Evolutionary conservation across 768 basidiomycete genomes (phyloP).

Genomic region (Tricholomella constricta): DNA sequence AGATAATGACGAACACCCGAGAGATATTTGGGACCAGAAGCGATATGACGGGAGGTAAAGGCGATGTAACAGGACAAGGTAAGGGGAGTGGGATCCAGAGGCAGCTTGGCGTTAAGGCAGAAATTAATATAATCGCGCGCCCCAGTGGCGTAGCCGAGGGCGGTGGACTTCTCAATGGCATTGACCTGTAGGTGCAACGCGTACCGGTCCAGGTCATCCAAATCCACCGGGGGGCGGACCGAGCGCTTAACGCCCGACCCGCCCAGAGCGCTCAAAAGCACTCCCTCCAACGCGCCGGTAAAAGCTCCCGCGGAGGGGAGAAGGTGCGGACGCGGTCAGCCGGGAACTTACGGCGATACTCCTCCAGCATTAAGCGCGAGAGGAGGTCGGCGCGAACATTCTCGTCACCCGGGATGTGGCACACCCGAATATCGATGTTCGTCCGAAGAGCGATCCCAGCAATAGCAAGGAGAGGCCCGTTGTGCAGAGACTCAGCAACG

Average conservation of each 20-base stretch:
- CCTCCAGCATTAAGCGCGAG: slow-evolving; percentile 16
- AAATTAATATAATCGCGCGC: slow-evolving; percentile 23
- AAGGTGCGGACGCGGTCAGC: slow-evolving; percentile 18
- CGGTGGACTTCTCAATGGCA: slow-evolving; percentile 21
- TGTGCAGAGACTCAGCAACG: slow-evolving; percentile 7
- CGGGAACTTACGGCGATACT: slow-evolving; percentile 15
- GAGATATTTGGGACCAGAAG: slow-evolving; percentile 20
- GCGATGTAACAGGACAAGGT: slow-evolving; percentile 11
- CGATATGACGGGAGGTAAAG: slow-evolving; percentile 2
- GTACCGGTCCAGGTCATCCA: slow-evolving; percentile 17
- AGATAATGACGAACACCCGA: slow-evolving; percentile 25
- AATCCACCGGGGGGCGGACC: slow-evolving; percentile 10
- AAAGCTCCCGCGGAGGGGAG: slow-evolving; percentile 18
- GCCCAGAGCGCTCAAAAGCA: slow-evolving; percentile 21
- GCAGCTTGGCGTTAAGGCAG: slow-evolving; percentile 13
- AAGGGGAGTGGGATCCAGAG: slow-evolving; percentile 21
- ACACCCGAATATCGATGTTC: slow-evolving; percentile 17
- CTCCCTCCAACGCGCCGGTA: slow-evolving; percentile 21
- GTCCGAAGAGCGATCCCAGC: slow-evolving; percentile 11
- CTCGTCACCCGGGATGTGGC: slow-evolving; percentile 17
- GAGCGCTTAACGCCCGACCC: not conserved
- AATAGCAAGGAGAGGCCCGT: not conserved
- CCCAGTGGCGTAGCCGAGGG: slow-evolving; percentile 19
- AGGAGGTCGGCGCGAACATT: slow-evolving; percentile 19
- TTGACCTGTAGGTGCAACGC: slow-evolving; percentile 18